These are phyloP conservation scores for Trichocladium uniseriatum DNA, from an alignment of 495 filamentous ascomycete genomes.

Conservation along the genomic window DNA sequence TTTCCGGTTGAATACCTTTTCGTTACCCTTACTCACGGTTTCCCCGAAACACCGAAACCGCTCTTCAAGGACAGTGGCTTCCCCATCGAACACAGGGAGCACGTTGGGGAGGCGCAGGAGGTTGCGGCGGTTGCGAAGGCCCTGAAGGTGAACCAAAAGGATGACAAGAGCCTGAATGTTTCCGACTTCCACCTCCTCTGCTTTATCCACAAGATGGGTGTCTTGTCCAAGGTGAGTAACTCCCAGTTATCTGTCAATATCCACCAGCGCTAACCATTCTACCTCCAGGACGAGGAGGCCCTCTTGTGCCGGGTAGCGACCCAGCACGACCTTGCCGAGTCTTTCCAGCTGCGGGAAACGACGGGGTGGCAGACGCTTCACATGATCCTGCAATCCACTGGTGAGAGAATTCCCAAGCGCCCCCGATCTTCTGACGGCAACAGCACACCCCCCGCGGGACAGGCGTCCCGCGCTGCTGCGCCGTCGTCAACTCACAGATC, in stretches of 20 bases:
- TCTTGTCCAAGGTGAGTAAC: constrained; percentile 63
- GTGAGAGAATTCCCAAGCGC: constrained; percentile 91
- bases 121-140: constrained; percentile 35
- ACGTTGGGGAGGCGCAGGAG: constrained; percentile 73
- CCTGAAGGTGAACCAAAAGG: constrained; percentile 37
- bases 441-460: constrained; percentile 8
- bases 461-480: constrained; percentile 19
- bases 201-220: constrained; percentile 70
- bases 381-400: constrained; percentile 86
- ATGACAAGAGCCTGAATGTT: constrained; percentile 54
- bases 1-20: constrained; percentile 97
- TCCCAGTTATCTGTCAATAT: not conserved
- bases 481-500: not conserved
- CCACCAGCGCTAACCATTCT: constrained; percentile 7
- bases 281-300: constrained; percentile 71
- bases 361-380: constrained; percentile 88
- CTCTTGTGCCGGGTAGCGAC: constrained; percentile 78
- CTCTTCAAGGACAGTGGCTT: constrained; percentile 62
- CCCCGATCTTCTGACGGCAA: constrained; percentile 42
- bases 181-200: constrained; percentile 91
- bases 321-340: constrained; percentile 64
- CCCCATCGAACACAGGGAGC: constrained; percentile 82
- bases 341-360: constrained; percentile 70
- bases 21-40: constrained; percentile 92
- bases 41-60: constrained; percentile 70